A percentile compares a stretch with the other conserved stretches of the same genome.
Conservation (phyloP, 106 monocot species). For the Dendrobium chrysotoxum region DNA sequence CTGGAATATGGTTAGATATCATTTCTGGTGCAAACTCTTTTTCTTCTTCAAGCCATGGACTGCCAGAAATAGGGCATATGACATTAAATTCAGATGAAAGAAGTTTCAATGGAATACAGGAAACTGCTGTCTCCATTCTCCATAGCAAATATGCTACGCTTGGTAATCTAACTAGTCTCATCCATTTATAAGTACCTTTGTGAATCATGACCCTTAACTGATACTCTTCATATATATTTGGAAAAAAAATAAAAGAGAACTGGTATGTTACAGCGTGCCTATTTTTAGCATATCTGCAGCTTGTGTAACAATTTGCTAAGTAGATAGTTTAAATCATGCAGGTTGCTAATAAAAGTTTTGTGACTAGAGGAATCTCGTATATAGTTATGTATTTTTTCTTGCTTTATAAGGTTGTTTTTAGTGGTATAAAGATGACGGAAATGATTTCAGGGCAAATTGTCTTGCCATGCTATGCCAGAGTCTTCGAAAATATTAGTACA, state of each 20-base stretch:
- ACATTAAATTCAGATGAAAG: background rate
- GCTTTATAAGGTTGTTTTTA: background rate
- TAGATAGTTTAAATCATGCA: background rate
- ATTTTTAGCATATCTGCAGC: too few relatives aligned
- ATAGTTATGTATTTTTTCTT: background rate
- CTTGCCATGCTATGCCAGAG: constrained; percentile 29
- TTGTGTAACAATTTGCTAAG: background rate
- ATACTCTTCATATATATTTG: background rate
- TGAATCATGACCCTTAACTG: background rate
- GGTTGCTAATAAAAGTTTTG: background rate
- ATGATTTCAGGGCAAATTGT: constrained; percentile 46
- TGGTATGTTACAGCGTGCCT: too few relatives aligned
- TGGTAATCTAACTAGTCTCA: constrained; percentile 36
- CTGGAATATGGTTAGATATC: constrained; percentile 71
- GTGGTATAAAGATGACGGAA: background rate
- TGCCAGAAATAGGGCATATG: background rate
- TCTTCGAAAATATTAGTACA: constrained; percentile 27
- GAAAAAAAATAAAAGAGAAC: too few relatives aligned
- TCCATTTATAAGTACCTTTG: background rate
- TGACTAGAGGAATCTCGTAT: background rate
- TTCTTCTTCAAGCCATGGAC: constrained; percentile 7
- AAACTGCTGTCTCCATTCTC: constrained; percentile 39
- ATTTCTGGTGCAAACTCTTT: background rate
- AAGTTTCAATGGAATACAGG: background rate
- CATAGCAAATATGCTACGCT: constrained; percentile 62